Conservation (phyloP, 768 basidiomycete genomes). For the Agaricus blazei region DNA sequence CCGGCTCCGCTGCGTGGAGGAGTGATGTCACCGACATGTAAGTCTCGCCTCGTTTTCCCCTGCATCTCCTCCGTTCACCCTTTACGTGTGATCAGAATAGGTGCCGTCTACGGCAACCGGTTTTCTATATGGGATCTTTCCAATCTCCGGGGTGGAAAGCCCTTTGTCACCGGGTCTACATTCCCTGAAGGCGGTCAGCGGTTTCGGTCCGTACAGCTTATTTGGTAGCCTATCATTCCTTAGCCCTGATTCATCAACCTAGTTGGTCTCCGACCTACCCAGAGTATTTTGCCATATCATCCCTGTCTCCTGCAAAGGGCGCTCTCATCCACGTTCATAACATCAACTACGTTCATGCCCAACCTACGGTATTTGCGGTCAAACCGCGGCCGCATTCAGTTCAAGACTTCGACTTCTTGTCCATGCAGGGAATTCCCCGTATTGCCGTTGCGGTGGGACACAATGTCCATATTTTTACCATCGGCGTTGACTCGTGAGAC, state of each 20-base stretch:
- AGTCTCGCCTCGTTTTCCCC: slow-evolving; percentile 19
- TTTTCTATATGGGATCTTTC: slow-evolving; percentile 78
- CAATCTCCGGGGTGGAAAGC: slow-evolving; percentile 69
- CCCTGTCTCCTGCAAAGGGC: slow-evolving; percentile 51
- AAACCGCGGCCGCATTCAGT: slow-evolving; percentile 60
- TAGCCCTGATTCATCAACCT: slow-evolving; percentile 2
- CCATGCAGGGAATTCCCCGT: slow-evolving; percentile 51
- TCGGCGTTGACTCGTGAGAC: slow-evolving; percentile 51
- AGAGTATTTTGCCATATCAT: slow-evolving; percentile 74
- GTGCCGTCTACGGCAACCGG: slow-evolving; percentile 66
- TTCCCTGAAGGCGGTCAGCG: slow-evolving; percentile 62
- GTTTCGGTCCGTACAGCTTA: slow-evolving; percentile 51
- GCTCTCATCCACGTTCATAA: slow-evolving; percentile 71
- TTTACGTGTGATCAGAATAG: slow-evolving; percentile 45
- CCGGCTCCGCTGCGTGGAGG: slow-evolving; percentile 67
- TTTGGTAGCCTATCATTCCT: slow-evolving; percentile 1
- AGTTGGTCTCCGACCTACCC: slow-evolving; percentile 79
- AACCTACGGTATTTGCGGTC: slow-evolving; percentile 55
- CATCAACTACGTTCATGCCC: slow-evolving; percentile 54
- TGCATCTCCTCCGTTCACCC: neutral
- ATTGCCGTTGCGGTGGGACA: slow-evolving; percentile 65
- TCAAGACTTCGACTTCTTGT: slow-evolving; percentile 75
- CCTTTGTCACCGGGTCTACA: slow-evolving; percentile 52
- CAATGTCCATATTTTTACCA: slow-evolving; percentile 54
- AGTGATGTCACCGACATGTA: slow-evolving; percentile 69